Evolutionary conservation across 2,329 filamentous ascomycete genomes (phyloP).

Genomic region (Aspergillus fijiensis): DNA sequence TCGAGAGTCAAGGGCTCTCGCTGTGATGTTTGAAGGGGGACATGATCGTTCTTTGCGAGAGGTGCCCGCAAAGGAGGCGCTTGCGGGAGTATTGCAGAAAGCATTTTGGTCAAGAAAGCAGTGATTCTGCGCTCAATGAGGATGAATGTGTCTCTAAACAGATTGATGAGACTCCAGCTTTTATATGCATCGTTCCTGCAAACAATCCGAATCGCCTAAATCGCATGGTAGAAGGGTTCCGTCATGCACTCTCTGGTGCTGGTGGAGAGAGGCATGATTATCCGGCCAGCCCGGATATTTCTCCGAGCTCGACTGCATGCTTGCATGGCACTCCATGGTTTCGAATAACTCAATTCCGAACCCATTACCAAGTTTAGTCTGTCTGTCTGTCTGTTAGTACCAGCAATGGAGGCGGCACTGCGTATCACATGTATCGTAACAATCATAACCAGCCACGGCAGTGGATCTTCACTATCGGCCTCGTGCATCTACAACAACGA

Average conservation of each 20-base stretch:
- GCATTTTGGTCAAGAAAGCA: conserved; percentile 7
- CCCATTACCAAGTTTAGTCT: not conserved
- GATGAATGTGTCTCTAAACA: not conserved
- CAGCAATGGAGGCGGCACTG: not conserved
- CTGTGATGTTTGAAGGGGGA: not conserved
- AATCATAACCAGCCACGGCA: too few relatives aligned
- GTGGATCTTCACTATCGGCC: too few relatives aligned
- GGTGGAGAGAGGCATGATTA: conserved; percentile 3
- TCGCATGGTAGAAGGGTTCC: too few relatives aligned
- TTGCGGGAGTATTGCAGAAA: conserved; percentile 13
- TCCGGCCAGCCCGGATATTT: conserved; percentile 11
- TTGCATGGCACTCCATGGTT: too few relatives aligned
- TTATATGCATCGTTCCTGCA: not conserved
- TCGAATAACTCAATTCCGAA: conserved; percentile 15
- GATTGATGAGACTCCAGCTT: not conserved
- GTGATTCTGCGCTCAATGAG: not conserved
- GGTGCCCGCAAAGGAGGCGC: conserved; percentile 9
- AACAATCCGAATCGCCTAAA: not conserved
- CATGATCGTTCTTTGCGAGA: conserved; percentile 3
- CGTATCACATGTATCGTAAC: too few relatives aligned
- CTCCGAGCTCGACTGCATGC: conserved; percentile 18
- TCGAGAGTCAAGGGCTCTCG: conserved; percentile 36
- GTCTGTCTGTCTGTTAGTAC: not conserved
- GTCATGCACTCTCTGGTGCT: not conserved
- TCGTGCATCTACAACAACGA: not conserved